These are phyloP conservation scores for Glomus cerebriforme DNA, from an alignment of 192 early-diverging fungal species.

Conservation along the genomic window DNA sequence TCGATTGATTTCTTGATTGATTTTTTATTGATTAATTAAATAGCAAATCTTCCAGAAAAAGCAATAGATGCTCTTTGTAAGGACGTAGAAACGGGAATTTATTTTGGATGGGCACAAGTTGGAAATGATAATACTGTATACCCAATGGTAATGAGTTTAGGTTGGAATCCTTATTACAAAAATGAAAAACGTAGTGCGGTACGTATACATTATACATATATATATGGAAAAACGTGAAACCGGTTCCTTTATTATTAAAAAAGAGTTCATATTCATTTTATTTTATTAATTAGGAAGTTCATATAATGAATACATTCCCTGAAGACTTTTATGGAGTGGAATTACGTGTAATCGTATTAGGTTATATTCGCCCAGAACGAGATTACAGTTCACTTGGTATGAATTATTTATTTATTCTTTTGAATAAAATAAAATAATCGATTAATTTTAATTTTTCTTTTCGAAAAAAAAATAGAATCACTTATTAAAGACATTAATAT, in stretches of 20 bases:
- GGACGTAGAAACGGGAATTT: slow-evolving; percentile 82
- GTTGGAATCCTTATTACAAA: slow-evolving; percentile 99
- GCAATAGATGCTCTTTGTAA: slow-evolving; percentile 66
- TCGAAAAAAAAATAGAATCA: slow-evolving; percentile 69
- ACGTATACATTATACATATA: slow-evolving; percentile 31
- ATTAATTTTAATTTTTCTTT: not conserved
- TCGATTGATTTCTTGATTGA: not conserved
- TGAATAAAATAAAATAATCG: not conserved
- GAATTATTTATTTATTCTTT: slow-evolving; percentile 15
- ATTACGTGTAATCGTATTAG: slow-evolving; percentile 81
- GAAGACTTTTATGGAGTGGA: slow-evolving; percentile 91
- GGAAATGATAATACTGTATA: slow-evolving; percentile 52
- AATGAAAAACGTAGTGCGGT: slow-evolving; percentile 94
- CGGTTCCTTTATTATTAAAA: not conserved
- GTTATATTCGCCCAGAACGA: slow-evolving; percentile 87
- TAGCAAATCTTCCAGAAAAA: slow-evolving; percentile 88
- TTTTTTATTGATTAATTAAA: not conserved
- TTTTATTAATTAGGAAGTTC: slow-evolving; percentile 73
- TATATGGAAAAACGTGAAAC: slow-evolving; percentile 3
- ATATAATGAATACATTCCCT: slow-evolving; percentile 86
- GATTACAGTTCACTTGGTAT: slow-evolving; percentile 86
- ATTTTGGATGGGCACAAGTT: slow-evolving; percentile 93
- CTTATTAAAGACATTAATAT: slow-evolving; percentile 91
- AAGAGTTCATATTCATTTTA: not conserved
- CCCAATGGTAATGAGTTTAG: slow-evolving; percentile 99